phyloP scores from a whole-genome alignment of 1,139 yeast genomes.

The Komagataea norvegica region DNA sequence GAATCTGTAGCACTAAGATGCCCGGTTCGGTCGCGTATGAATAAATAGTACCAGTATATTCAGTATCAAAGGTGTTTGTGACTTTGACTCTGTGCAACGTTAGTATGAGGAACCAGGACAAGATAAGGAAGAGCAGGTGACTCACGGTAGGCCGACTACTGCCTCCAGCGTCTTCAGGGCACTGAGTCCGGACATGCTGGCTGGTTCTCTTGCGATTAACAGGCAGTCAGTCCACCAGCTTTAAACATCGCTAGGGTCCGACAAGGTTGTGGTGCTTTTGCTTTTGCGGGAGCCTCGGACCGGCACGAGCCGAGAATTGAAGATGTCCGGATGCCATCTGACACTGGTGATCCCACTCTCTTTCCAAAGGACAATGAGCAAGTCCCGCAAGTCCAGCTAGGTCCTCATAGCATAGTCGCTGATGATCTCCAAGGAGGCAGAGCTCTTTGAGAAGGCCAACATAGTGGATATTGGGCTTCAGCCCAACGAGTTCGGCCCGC shows the following conservation, averaged over 20 bases:
- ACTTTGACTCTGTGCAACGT: conserved; percentile 48
- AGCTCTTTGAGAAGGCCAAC: conserved; percentile 30
- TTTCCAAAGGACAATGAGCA: no score
- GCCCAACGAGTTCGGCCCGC: conserved; percentile 19
- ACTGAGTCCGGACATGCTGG: conserved; percentile 8
- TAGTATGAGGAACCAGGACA: background rate
- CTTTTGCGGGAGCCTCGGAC: background rate
- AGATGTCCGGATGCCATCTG: background rate
- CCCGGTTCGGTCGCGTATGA: conserved; percentile 44
- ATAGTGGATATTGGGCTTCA: conserved; percentile 30
- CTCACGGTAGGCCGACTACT: conserved; percentile 25
- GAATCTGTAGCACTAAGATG: conserved; percentile 19
- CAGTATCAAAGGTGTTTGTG: conserved; percentile 54
- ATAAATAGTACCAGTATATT: conserved; percentile 56
- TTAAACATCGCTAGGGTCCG: no score
- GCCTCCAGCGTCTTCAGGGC: conserved; percentile 19
- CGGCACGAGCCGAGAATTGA: no score
- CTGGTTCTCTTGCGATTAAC: no score
- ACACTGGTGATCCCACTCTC: no score
- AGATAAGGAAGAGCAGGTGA: conserved; percentile 9
- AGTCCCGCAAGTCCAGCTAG: no score
- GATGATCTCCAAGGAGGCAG: conserved; percentile 23
- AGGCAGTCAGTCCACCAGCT: no score
- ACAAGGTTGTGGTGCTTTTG: background rate
- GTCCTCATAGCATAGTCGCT: background rate